A percentile compares a stretch with the other conserved stretches of the same genome.
Conservation (phyloP, 2,329 filamentous ascomycete genomes). For the Colletotrichum phormii region DNA sequence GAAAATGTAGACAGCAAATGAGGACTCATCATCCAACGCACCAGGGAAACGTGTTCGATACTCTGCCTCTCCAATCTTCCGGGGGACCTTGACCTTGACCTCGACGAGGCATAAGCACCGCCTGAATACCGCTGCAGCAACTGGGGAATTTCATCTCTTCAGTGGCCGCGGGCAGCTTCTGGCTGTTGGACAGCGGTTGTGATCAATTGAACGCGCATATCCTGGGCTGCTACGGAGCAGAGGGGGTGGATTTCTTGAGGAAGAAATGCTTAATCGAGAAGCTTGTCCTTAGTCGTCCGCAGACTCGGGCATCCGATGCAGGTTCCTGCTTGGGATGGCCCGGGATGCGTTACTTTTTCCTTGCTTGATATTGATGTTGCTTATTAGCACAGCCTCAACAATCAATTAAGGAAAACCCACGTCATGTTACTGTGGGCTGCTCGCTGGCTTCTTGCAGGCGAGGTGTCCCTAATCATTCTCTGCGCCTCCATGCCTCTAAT, state of each 20-base stretch:
- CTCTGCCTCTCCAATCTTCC: constrained; percentile 7
- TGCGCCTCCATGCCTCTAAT: too few species aligned
- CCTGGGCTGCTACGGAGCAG: not conserved
- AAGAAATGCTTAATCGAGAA: constrained; percentile 28
- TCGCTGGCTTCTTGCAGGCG: not conserved
- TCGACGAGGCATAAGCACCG: constrained; percentile 5
- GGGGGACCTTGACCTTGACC: not conserved
- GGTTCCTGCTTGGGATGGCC: constrained; percentile 18
- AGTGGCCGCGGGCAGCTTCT: not conserved
- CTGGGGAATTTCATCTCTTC: not conserved
- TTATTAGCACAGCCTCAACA: constrained; percentile 29
- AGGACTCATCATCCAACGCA: constrained; percentile 10
- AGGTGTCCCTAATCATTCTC: too few species aligned
- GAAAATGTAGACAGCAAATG: constrained; percentile 4
- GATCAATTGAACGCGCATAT: constrained; percentile 13
- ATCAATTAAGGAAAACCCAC: constrained; percentile 10
- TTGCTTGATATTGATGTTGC: constrained; percentile 3
- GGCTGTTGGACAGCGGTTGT: not conserved
- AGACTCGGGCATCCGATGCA: constrained; percentile 16
- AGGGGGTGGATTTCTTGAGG: constrained; percentile 1
- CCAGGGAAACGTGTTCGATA: constrained; percentile 12
- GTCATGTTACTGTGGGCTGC: constrained; percentile 6
- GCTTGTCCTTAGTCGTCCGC: constrained; percentile 31
- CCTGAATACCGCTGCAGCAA: not conserved
- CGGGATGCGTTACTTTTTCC: constrained; percentile 9